Evolutionary conservation across 2,329 filamentous ascomycete species (phyloP), one percentile per base, ranked within the genome.

Genomic region (Aspergillus intermedius): DNA sequence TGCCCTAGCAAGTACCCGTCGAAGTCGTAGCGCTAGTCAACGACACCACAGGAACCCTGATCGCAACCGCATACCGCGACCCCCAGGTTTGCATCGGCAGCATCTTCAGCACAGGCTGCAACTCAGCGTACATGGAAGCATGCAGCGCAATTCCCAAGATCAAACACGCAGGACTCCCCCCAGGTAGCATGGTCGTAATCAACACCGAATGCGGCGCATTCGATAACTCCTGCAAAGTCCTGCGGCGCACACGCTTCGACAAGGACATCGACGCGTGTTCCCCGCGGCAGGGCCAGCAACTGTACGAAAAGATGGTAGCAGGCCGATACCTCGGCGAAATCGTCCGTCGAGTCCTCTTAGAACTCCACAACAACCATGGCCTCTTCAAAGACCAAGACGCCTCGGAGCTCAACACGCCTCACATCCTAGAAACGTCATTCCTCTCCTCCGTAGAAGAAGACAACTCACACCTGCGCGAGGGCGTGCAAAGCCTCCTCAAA

Each of bases 281-380:
- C 21, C 88, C 89, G 23, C 85, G 88, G n/a, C 91, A 90, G 1
- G 90, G 89, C 32, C 88, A 95, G 70, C 91, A 96, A 73, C 83
- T 88, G 0, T 96, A 95, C 58, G 91, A 96, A 73, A 96, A 96
- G 75, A 95, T 95, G 87, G 89, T 95, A 64, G 88, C 91, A 1
- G 91, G 91, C 46, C 77, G 95, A 42, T 96, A 96, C 67, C 80
- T 96, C 1, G 91, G 91, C 53, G 91, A 96, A 70, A 84, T 96
- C 60, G 89, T 95, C 77, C 87, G 91, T 45, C 78, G 95, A 41
- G 82, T 93, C 47, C 73, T 96, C 48, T 77, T 94, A 13, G 88
- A 93, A 59, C 76, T 96, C 46, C 84, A 95, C 68, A 85, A 93
- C 60, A 85, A 83, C 55, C 73, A 80, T 28, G 74, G 83, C 57